Base-by-base conservation (phyloP, 139 green algal species). In the Coelastrella sp. region DNA sequence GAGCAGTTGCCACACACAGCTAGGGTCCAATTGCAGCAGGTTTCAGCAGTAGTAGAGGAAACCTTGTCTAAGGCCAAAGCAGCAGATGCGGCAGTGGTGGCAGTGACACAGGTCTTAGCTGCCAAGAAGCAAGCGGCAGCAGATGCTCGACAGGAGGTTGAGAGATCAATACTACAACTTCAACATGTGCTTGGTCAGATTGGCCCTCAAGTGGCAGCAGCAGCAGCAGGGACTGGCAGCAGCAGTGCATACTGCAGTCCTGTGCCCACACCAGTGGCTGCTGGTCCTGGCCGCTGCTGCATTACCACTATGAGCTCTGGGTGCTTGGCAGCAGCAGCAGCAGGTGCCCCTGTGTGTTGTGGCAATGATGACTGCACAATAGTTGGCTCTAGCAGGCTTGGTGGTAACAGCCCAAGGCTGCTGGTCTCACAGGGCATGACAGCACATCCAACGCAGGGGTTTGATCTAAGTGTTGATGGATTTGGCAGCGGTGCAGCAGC, bases 11-110 rank as follows among this genome's bases (percentile, higher is more conserved):
- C 73, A 22, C 27, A 61, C 5, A 7, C 74, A 24, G 59, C 25
- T 7, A 68, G 59, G 15, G 20, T 17, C 3, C 85, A 90, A 60
- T 25, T 85, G 27, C 76, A 78, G 76, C 76, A 85, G 61, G 60
- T 68, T 7, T 76, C 61, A 27, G 76, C 56, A 17, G 58, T 35
- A 58, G 61, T 90, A 7, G 87, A 90, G 15, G 87, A 78, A 20
- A 60, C 7, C 27, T 25, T 85, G 8, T 73, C 35, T 7, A 72
- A 86, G 60, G 87, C 76, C 7, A 90, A 90, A 35, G 87, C 87
- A 27, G 87, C 87, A 74, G 87, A 90, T 6, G 87, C 87, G 9
- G 87, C 87, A 24, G 87, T 90, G 27, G 19, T 80, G 15, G 87
- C 87, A 70, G 87, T 90, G 6, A 56, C 35, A 20, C 87, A 90